A percentile compares a stretch with the other conserved stretches of the same genome.
These are phyloP conservation scores for Fonsecaea erecta DNA, from an alignment of 2,329 filamentous ascomycete genomes.

Conservation along the genomic window DNA sequence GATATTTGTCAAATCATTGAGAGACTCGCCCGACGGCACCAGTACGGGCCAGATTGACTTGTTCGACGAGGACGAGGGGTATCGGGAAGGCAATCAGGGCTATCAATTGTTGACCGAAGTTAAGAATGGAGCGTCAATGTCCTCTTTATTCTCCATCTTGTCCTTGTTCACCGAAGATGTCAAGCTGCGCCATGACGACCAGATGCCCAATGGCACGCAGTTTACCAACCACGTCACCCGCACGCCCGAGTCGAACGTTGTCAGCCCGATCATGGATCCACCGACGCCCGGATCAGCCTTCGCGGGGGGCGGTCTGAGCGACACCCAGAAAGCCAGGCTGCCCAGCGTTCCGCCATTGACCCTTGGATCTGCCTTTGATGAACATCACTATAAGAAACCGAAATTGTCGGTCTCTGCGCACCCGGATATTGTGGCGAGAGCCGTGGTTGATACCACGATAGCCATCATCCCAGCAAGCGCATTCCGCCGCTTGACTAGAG, in stretches of 20 bases:
- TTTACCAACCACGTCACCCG: conserved; percentile 39
- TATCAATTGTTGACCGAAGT: conserved; percentile 97
- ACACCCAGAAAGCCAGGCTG: conserved; percentile 44
- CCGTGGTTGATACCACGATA: conserved; percentile 95
- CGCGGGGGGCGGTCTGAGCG: conserved; percentile 3
- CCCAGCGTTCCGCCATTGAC: conserved; percentile 75
- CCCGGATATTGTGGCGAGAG: conserved; percentile 94
- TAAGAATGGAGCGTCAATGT: conserved; percentile 97
- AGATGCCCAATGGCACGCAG: conserved; percentile 41
- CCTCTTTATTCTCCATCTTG: conserved; percentile 94
- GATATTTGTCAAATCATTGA: conserved; percentile 93
- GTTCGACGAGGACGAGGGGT: conserved; percentile 69
- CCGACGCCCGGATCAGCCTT: conserved; percentile 29
- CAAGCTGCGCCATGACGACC: conserved; percentile 69
- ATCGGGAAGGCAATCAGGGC: conserved; percentile 71
- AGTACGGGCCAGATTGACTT: conserved; percentile 53
- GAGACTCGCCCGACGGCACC: conserved; percentile 49
- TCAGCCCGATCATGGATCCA: conserved; percentile 47
- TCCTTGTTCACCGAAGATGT: conserved; percentile 97
- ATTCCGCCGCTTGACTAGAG: conserved; percentile 85
- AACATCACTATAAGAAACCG: conserved; percentile 39
- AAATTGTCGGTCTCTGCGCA: conserved; percentile 69
- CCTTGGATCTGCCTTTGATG: conserved; percentile 59
- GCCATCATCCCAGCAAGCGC: conserved; percentile 97
- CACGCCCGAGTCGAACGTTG: conserved; percentile 47